Base-by-base conservation (phyloP, 495 filamentous ascomycete genomes). In the Melanomma pulvis-pyrius region DNA sequence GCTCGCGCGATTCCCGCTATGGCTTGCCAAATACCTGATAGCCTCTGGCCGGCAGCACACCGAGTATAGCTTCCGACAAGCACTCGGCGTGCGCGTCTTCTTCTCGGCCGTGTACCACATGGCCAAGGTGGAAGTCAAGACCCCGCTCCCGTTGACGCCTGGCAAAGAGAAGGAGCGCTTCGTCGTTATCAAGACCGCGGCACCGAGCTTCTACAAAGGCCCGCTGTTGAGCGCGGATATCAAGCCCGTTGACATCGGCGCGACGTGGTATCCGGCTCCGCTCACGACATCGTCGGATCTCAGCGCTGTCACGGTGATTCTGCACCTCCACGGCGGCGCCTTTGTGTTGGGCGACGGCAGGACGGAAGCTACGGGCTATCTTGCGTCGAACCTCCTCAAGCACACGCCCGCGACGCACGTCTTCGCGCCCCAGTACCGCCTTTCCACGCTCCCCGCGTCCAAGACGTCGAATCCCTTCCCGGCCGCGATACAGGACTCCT, bases 321-420 rank as follows among this genome's bases (percentile, higher is more conserved):
- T 85, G 22, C 80, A 84, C 64, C 74, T 84, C 59, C 82, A 84
- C 66, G 81, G 82, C 50, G 83, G 82, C 26, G 81, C 77, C 12
- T 85, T 75, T 64, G 76, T 82, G 24, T 41, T 81, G 53, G 73
- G 78, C 57, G 73, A 77, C 69, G 75, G 76, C 17, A 63, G 77
- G 9, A 73, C 73, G 30, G 62, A 68, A n/a, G 79, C 77, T 59
- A 71, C 75, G 11, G 79, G 76, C 0, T 79, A 74, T 55, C 61
- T 78, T 3, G 69, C 76, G 0, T 53, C 59, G 24, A 74, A 71
- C 0, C 62, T 81, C 1, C 53, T 73, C 34, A 44, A 51, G 17
- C 36, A 62, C 55, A 41, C 60, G 25, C 21, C 29, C 30, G 63
- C 54, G 17, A 63, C 61, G 1, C 70, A 71, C 60, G 64, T 74